Evolutionary conservation across 768 basidiomycete genomes (phyloP).

Genomic region (Hypholoma fasciculare): DNA sequence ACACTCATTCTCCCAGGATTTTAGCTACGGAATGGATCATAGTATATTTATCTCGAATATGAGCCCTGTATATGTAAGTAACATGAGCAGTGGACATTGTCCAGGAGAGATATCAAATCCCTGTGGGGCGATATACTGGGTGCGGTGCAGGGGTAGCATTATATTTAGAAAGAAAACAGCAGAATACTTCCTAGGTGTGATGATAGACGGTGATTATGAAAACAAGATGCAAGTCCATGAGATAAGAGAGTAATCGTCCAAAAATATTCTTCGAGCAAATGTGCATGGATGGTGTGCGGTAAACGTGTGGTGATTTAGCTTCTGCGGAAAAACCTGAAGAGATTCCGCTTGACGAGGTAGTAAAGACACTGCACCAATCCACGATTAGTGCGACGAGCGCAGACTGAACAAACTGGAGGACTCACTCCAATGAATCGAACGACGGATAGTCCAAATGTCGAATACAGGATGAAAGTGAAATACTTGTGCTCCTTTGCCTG

Average conservation of each 20-base stretch:
- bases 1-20: neutral
- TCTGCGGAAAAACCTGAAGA: conserved; percentile 79
- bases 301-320: conserved; percentile 42
- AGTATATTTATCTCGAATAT: neutral
- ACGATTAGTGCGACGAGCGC: neutral
- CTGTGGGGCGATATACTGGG: neutral
- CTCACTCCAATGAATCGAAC: conserved; percentile 79
- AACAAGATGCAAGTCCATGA: neutral
- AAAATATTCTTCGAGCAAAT: neutral
- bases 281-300: neutral
- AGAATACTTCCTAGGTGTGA: neutral
- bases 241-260: neutral
- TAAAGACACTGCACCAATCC: conserved; percentile 59
- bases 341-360: conserved; percentile 82
- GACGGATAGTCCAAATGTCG: conserved; percentile 71
- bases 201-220: neutral
- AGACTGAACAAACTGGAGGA: conserved; percentile 13
- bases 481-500: conserved; percentile 52
- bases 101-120: no score
- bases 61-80: neutral
- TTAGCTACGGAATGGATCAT: no score
- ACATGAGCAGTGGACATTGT: neutral
- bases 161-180: neutral
- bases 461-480: conserved; percentile 77
- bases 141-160: neutral